Base-by-base conservation (phyloP, 139 green algal genomes). In the Micromonas pusilla region DNA sequence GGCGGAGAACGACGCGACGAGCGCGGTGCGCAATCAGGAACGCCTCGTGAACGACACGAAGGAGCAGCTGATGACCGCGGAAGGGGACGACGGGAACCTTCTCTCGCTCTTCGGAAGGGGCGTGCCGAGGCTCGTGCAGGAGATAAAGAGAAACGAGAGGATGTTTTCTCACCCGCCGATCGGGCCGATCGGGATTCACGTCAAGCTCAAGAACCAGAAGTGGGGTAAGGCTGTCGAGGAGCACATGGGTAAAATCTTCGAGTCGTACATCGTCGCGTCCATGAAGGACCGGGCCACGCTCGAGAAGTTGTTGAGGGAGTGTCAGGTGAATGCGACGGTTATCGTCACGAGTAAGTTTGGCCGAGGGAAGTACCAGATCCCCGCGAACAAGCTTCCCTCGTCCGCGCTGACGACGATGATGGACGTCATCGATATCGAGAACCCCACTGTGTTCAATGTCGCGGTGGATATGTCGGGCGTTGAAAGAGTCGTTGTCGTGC, bases 131-230 rank as follows among this genome's bases (percentile, higher is more conserved):
- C 72, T 78, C 13, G 1, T 45, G 6, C 26, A 78, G 20, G 31
- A 30, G 19, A 38, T 78, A 0, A 45, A 78, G 72, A n/a, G 30
- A 23, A n/a, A 32, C 33, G 33, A 32, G 20, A 30, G 34, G 3
- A 34, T 34, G 26, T 78, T 78, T 32, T 57, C 32, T 52, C 25
- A 21, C 26, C 72, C 72, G 20, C 72, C 72, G 0, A 70, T 78
- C 30, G 72, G 72, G 33, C 72, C 72, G 31, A 25, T 78, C 32
- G 72, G 72, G 25, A n/a, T 31, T 25, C 25, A 63, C 68, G 23
- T 75, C 2, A 60, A 21, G 36, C 68, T 75, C 3, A 75, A 75
- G 9, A 6, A 75, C 33, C 37, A 64, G 2, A 63, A 75, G 26
- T 75, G 68, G 68, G 37, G 19, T 13, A 0, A 16, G 21, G 25